Evolutionary conservation across 2,329 filamentous ascomycete species (phyloP).

Genomic region (Trichoderma cornu-damae): DNA sequence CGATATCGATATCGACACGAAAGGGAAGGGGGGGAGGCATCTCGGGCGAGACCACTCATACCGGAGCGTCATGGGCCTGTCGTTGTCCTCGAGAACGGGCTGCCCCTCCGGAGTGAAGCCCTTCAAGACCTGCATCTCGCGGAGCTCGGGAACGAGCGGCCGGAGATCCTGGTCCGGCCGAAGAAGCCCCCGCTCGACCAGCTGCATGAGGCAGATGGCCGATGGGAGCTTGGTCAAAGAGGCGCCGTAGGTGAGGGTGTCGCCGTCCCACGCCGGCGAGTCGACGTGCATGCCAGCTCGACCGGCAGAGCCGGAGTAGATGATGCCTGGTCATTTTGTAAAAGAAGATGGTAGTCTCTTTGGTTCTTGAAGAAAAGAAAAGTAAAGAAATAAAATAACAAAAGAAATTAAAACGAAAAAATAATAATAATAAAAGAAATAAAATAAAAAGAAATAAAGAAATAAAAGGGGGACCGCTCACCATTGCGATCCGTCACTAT

Average conservation of each 20-base stretch:
- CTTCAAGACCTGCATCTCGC: conserved; percentile 32
- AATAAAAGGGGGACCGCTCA: conserved; percentile 12
- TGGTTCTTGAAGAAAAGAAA: background rate
- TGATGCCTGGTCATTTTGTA: conserved; percentile 24
- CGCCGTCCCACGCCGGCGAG: conserved; percentile 29
- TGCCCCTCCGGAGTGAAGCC: conserved; percentile 34
- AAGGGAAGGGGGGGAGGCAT: too few relatives aligned
- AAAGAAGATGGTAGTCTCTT: background rate
- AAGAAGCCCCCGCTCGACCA: conserved; percentile 37
- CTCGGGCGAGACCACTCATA: too few relatives aligned
- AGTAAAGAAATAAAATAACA: too few relatives aligned
- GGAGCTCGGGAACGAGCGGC: conserved; percentile 33
- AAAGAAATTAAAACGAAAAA: too few relatives aligned
- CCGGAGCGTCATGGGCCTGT: conserved; percentile 36
- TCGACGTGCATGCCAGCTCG: conserved; percentile 29
- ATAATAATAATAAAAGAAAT: background rate
- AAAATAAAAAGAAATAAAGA: too few relatives aligned
- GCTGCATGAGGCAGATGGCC: conserved; percentile 35
- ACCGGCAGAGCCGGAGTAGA: conserved; percentile 37
- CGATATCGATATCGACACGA: too few relatives aligned
- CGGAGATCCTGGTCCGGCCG: conserved; percentile 38
- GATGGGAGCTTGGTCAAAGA: conserved; percentile 44
- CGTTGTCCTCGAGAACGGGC: conserved; percentile 37
- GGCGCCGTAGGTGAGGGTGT: conserved; percentile 36
- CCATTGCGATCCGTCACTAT: conserved; percentile 32